Evolutionary conservation across 495 filamentous ascomycete species (phyloP).

Genomic region (Monascus purpureus): DNA sequence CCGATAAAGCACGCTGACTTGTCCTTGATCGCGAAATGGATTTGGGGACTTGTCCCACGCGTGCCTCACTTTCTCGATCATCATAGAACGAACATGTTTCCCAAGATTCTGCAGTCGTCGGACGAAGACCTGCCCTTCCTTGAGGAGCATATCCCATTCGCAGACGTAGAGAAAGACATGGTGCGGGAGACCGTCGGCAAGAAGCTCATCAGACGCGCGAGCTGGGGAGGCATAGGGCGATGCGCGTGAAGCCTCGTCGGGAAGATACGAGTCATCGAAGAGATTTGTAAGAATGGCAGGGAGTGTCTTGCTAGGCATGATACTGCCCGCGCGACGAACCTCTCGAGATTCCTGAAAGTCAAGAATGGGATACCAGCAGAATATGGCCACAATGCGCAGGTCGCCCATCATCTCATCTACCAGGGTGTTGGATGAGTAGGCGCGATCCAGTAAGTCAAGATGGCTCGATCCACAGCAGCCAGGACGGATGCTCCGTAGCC

Average conservation of each 20-base stretch:
- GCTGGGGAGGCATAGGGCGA: constrained; percentile 53
- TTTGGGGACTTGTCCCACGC: constrained; percentile 83
- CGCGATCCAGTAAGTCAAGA: constrained; percentile 7
- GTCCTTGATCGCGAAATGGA: constrained; percentile 44
- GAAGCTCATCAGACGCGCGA: constrained; percentile 38
- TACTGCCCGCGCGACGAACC: constrained; percentile 51
- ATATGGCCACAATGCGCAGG: constrained; percentile 38
- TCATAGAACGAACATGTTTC: constrained; percentile 54
- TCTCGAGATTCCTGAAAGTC: constrained; percentile 69
- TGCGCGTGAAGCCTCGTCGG: constrained; percentile 30
- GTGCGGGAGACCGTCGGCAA: constrained; percentile 39
- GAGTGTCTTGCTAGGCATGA: constrained; percentile 57
- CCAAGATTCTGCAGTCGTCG: constrained; percentile 46
- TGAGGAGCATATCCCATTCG: constrained; percentile 83
- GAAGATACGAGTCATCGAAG: constrained; percentile 77
- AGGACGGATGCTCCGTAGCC: constrained; percentile 31
- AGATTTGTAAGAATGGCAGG: constrained; percentile 62
- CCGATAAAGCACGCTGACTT: constrained; percentile 25
- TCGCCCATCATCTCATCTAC: constrained; percentile 18
- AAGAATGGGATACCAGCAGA: constrained; percentile 72
- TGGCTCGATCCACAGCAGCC: background rate
- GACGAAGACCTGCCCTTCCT: constrained; percentile 59
- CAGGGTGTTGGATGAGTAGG: constrained; percentile 26
- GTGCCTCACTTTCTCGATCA: constrained; percentile 61
- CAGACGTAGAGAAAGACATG: constrained; percentile 66